Evolutionary conservation across 164 flowering plant genomes (phyloP).

Genomic region (Tetracentron sinense): DNA sequence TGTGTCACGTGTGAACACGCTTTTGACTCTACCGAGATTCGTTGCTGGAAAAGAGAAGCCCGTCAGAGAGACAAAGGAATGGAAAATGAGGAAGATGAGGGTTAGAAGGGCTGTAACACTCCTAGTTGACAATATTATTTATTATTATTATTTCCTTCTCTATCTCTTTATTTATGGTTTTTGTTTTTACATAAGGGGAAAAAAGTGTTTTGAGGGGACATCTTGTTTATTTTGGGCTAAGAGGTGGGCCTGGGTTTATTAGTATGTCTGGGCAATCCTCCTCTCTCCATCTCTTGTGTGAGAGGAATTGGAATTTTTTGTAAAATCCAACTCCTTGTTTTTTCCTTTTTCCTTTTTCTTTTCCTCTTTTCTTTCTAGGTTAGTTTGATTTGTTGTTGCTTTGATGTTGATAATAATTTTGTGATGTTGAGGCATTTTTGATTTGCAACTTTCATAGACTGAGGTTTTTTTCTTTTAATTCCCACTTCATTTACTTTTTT

Average conservation of each 20-base stretch:
- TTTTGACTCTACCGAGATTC: slow-evolving; percentile 78
- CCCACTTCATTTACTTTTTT: too few species aligned
- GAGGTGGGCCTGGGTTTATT: slow-evolving; percentile 54
- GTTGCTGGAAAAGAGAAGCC: slow-evolving; percentile 38
- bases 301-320: slow-evolving; percentile 50
- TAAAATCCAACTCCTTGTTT: slow-evolving; percentile 34
- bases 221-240: slow-evolving; percentile 29
- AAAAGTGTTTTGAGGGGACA: slow-evolving; percentile 13
- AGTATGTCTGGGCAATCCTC: slow-evolving; percentile 46
- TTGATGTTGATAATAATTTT: slow-evolving; percentile 1
- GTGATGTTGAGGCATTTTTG: not conserved
- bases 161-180: slow-evolving; percentile 7
- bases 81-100: slow-evolving; percentile 16
- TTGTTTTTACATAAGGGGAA: slow-evolving; percentile 11
- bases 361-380: too few species aligned
- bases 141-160: not conserved
- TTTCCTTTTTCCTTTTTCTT: slow-evolving; percentile 9
- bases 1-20: slow-evolving; percentile 79
- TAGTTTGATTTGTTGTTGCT: not conserved
- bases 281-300: slow-evolving; percentile 29
- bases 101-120: not conserved
- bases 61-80: slow-evolving; percentile 15
- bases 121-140: not conserved
- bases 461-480: too few species aligned
- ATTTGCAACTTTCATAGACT: too few species aligned